Evolutionary conservation across 108 stramenopile species (phyloP).

Genomic region (Parmales sp.): DNA sequence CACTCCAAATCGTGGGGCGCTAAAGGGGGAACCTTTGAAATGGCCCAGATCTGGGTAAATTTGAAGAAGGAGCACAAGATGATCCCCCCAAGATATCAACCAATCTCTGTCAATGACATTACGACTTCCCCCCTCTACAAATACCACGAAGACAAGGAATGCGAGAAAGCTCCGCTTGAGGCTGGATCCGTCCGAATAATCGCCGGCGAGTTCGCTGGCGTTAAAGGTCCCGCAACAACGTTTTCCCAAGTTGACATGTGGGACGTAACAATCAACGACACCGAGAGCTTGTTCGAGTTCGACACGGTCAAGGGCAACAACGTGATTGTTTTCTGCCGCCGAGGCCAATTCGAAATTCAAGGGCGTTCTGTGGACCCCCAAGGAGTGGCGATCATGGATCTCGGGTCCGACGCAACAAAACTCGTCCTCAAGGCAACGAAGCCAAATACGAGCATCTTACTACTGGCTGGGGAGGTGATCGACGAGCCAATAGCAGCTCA

Average conservation of each 20-base stretch:
- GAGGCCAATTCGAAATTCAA: constrained; percentile 43
- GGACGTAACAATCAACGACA: constrained; percentile 39
- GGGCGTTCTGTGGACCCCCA: constrained; percentile 52
- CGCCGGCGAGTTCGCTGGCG: constrained; percentile 51
- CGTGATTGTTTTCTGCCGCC: constrained; percentile 64
- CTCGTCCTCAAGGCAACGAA: constrained; percentile 36
- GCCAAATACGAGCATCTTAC: constrained; percentile 45
- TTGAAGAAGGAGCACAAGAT: constrained; percentile 68
- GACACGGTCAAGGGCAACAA: constrained; percentile 52
- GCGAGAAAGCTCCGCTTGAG: constrained; percentile 10
- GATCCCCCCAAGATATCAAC: constrained; percentile 68
- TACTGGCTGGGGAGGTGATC: constrained; percentile 65
- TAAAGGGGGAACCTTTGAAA: constrained; percentile 59
- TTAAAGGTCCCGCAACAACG: constrained; percentile 57
- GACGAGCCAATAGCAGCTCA: constrained; percentile 75
- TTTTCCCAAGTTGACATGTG: constrained; percentile 69
- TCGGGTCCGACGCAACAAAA: constrained; percentile 32
- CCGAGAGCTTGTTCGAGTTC: constrained; percentile 32
- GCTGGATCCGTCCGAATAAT: constrained; percentile 54
- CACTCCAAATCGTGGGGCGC: constrained; percentile 49
- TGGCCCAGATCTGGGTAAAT: constrained; percentile 86
- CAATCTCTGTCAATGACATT: constrained; percentile 51
- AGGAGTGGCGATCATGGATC: constrained; percentile 58
- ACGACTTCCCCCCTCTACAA: constrained; percentile 31
- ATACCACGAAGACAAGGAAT: constrained; percentile 4